Evolutionary conservation across 495 filamentous ascomycete species (phyloP), one percentile per base, ranked within the genome.

Genomic region (Hyaloscypha finlandica): DNA sequence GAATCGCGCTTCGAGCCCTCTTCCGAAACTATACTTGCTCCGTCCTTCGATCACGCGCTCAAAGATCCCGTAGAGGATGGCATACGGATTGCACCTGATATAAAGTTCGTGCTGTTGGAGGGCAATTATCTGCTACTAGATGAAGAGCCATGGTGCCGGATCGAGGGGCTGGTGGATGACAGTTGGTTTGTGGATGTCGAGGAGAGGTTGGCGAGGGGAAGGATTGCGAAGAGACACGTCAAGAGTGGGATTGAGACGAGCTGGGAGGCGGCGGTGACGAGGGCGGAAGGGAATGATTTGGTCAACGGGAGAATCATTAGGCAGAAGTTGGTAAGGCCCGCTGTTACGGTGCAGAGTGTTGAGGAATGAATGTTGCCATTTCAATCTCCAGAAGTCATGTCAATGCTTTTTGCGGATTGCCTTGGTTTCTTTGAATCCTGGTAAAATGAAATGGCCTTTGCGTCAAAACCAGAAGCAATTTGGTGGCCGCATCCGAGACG

Each of bases 231-330:
- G 52, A 64, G 80, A 16, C 80, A 81, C 68, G 68, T 81, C 2
- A 22, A 64, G 31, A 75, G 75, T 8, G 79, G 79, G 3, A 80
- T 81, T 68, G 80, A 81, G 70, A 74, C 64, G 54, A 78, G 73
- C 0, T 63, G 77, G 63, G 78, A 77, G 20, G 78, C 77, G 66
- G 81, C 76, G 31, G 76, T 76, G 65, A 68, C 67, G 2, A 67
- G 80, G 20, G 77, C 76, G 33, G 79, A 81, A 63, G 71, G 71
- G 19, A 83, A 81, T 69, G 80, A 83, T 67, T 75, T 76, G 53
- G 60, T 78, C 61, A 80, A 81, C 22, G 59, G 59, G 8, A 20
- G 6, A 19, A 3, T 20, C 6, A 48, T 61, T 14, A 61, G 59
- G 37, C 12, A 61, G 37, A 61, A 48, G 37, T 48, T 42, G 4